These are phyloP conservation scores for Quercus aquifolioides DNA, from an alignment of 306 rosid genomes.

Conservation along the genomic window DNA sequence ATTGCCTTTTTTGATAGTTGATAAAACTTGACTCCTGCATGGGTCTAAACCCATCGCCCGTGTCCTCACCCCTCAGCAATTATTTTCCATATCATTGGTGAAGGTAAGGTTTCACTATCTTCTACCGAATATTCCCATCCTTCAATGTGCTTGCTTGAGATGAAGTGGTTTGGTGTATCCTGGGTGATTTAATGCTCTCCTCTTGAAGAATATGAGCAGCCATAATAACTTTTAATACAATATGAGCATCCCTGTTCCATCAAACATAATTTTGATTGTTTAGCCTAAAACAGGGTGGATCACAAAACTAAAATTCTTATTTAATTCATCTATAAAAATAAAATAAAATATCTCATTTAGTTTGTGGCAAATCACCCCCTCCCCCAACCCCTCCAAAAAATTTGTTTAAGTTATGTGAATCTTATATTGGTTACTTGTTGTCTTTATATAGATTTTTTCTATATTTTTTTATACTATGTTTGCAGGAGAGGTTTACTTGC, in stretches of 20 bases:
- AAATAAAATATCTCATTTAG: too few species aligned
- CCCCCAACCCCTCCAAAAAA: too few species aligned
- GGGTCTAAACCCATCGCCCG: background rate
- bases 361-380: too few species aligned
- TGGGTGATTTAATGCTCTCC: constrained; percentile 5
- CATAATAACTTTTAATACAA: background rate
- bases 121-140: background rate
- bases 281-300: constrained; percentile 20
- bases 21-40: background rate
- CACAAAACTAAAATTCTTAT: background rate
- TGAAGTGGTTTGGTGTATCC: background rate
- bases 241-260: background rate
- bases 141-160: background rate
- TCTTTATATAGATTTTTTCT: constrained; percentile 9
- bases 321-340: background rate
- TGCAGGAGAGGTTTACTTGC: constrained; percentile 75
- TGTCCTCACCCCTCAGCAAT: background rate
- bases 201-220: background rate
- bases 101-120: background rate
- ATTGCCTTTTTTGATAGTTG: background rate
- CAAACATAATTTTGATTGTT: background rate
- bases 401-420: background rate
- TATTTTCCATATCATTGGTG: background rate
- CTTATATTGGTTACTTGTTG: background rate
- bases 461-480: constrained; percentile 10